Evolutionary conservation across 129 eudicot genomes (phyloP).

Genomic region (Artemisia argyi): DNA sequence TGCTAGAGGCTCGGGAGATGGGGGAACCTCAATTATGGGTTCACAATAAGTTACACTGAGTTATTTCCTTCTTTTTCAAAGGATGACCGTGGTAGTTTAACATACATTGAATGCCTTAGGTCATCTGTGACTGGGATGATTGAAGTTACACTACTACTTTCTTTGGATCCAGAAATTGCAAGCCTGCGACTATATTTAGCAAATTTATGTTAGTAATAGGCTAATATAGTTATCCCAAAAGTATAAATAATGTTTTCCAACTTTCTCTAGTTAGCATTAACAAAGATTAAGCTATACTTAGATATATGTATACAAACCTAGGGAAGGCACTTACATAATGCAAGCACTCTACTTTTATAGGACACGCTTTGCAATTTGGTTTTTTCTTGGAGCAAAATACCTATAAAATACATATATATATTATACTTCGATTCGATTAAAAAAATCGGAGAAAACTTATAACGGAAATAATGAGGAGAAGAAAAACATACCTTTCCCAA

Average conservation of each 20-base stretch:
- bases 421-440: neutral
- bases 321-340: conserved; percentile 60
- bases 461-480: neutral
- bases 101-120: conserved; percentile 17
- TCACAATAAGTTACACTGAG: conserved; percentile 25
- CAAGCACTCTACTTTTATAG: conserved; percentile 65
- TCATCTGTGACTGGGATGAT: conserved; percentile 20
- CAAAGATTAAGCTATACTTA: neutral
- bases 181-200: conserved; percentile 47
- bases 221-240: neutral
- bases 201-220: conserved; percentile 7
- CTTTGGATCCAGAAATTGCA: conserved; percentile 34
- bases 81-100: neutral
- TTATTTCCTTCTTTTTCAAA: conserved; percentile 9
- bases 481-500: conserved; percentile 65
- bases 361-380: conserved; percentile 76
- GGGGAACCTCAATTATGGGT: conserved; percentile 45
- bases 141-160: conserved; percentile 7
- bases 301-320: conserved; percentile 47
- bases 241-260: neutral
- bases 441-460: neutral
- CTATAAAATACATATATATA: conserved; percentile 24
- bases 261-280: neutral
- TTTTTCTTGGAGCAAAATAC: conserved; percentile 58
- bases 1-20: conserved; percentile 46